Conservation (phyloP, 371 early-diverging fungal species). For the Haplosporangium sp. region DNA sequence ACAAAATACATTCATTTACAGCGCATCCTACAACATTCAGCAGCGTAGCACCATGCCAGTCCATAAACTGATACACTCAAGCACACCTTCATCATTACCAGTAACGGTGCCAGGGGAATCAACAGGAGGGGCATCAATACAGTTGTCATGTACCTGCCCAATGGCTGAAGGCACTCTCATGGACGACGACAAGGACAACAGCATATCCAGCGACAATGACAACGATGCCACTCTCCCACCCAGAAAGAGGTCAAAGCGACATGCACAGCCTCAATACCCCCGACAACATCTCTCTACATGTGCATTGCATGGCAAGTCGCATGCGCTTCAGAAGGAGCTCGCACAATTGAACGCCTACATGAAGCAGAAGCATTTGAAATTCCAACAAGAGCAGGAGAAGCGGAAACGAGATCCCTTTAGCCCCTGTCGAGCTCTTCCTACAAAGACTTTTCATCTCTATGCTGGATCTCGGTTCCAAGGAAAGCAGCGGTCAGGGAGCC, state of each 20-base stretch:
- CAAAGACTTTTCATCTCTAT: constrained; percentile 61
- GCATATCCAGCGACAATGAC: not conserved
- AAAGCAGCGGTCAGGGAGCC: constrained; percentile 73
- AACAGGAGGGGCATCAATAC: not conserved
- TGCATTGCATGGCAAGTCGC: constrained; percentile 5
- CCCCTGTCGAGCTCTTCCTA: constrained; percentile 13
- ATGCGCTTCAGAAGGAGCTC: constrained; percentile 6
- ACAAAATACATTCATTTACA: too few species aligned
- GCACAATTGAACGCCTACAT: not conserved
- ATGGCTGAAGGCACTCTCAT: not conserved
- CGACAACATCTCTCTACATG: constrained; percentile 6
- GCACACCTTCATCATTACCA: not conserved
- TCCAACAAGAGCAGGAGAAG: constrained; percentile 8
- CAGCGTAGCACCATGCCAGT: constrained; percentile 11
- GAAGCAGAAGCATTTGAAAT: constrained; percentile 9
- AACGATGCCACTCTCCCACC: not conserved
- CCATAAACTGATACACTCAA: constrained; percentile 1
- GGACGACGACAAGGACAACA: not conserved
- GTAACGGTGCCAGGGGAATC: not conserved
- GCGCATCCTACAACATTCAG: too few species aligned
- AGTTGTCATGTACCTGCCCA: constrained; percentile 15
- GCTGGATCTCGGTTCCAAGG: constrained; percentile 78
- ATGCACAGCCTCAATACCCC: not conserved
- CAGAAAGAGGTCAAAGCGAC: not conserved
- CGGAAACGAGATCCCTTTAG: constrained; percentile 30